Percentiles rank a stretch among this genome's conserved stretches.
phyloP scores from a whole-genome alignment of 2,329 filamentous ascomycete genomes.

The Gremmenia infestans region DNA sequence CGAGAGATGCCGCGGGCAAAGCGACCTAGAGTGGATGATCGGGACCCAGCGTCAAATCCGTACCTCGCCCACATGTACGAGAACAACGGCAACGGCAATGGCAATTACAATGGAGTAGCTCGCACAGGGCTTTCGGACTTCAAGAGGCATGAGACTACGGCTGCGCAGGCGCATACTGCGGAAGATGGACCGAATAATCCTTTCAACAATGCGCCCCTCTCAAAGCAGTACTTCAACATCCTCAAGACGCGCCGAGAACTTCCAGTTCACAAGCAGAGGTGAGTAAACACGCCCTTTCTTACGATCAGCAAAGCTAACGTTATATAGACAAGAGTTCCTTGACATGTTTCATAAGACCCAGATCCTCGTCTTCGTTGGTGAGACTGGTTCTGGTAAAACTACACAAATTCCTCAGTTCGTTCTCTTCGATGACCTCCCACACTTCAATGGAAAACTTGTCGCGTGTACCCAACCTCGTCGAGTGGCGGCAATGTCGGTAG shows the following conservation, averaged over 20 bases:
- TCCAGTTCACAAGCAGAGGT: constrained; percentile 88
- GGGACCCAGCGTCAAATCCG: constrained; percentile 62
- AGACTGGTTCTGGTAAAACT: constrained; percentile 98
- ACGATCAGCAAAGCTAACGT: constrained; percentile 15
- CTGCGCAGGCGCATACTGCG: constrained; percentile 63
- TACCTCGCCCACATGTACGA: constrained; percentile 90
- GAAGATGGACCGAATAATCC: constrained; percentile 82
- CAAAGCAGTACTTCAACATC: constrained; percentile 84
- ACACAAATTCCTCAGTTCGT: constrained; percentile 99
- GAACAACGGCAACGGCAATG: constrained; percentile 33
- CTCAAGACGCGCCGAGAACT: constrained; percentile 77
- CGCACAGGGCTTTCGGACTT: constrained; percentile 58
- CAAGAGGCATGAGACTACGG: constrained; percentile 75
- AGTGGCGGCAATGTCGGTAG: constrained; percentile 98
- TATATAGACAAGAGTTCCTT: constrained; percentile 76
- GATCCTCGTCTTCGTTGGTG: constrained; percentile 96
- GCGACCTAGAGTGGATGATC: constrained; percentile 35
- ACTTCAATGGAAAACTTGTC: constrained; percentile 80
- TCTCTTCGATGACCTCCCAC: constrained; percentile 91
- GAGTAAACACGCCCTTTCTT: constrained; percentile 26
- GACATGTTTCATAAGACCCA: constrained; percentile 88
- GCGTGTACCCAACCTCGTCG: constrained; percentile 96
- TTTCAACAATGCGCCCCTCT: constrained; percentile 74
- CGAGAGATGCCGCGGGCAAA: constrained; percentile 43
- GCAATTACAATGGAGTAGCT: constrained; percentile 29